These are phyloP conservation scores for Deinandra increscens DNA, from an alignment of 129 eudicot species.

Conservation along the genomic window DNA sequence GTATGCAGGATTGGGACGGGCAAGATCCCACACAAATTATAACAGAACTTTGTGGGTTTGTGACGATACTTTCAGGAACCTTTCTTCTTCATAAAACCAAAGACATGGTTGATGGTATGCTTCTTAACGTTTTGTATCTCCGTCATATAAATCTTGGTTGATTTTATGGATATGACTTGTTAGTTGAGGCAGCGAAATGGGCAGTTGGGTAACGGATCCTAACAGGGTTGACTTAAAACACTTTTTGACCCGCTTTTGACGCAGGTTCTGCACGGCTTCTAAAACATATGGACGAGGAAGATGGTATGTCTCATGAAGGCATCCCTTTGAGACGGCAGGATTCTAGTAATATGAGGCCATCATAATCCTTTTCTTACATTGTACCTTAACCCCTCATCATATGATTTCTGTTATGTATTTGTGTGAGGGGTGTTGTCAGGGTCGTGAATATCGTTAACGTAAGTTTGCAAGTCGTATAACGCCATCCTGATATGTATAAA, in stretches of 20 bases:
- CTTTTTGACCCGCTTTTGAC: neutral
- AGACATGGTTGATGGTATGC: conserved; percentile 84
- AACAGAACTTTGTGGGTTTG: conserved; percentile 95
- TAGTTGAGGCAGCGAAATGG: conserved; percentile 4
- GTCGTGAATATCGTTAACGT: too few species aligned
- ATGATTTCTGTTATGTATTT: neutral
- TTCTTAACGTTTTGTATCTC: neutral
- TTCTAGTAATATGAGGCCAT: conserved; percentile 41
- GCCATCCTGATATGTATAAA: too few species aligned
- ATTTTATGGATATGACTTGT: neutral
- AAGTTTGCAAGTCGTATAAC: too few species aligned
- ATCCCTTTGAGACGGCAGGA: conserved; percentile 84
- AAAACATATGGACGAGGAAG: conserved; percentile 61
- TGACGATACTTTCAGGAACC: conserved; percentile 92
- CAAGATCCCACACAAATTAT: conserved; percentile 87
- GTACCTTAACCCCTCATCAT: conserved; percentile 24
- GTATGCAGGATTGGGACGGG: conserved; percentile 89
- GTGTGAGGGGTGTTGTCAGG: neutral
- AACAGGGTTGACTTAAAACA: neutral
- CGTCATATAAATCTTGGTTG: too few species aligned
- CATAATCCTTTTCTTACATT: conserved; percentile 31
- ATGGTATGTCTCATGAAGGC: conserved; percentile 61
- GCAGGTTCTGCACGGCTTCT: conserved; percentile 52
- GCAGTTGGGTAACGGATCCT: neutral
- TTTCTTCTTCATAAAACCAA: conserved; percentile 96